These are phyloP conservation scores for Macrolepiota dolichaula DNA, from an alignment of 768 basidiomycete genomes.

Conservation along the genomic window DNA sequence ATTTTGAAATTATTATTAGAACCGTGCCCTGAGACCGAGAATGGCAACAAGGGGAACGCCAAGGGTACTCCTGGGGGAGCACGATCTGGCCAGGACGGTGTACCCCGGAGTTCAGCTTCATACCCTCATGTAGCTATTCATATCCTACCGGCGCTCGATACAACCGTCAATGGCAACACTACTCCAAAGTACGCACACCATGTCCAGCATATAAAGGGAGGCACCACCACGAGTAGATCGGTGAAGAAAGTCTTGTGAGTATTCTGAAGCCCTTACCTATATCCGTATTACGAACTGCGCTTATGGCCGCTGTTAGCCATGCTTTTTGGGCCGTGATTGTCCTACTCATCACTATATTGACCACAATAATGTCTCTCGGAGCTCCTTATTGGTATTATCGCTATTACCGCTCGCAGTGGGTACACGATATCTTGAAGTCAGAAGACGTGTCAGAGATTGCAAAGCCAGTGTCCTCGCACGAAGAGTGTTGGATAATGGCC, in stretches of 20 bases:
- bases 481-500: background rate
- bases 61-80: background rate
- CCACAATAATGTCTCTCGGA: background rate
- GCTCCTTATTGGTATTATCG: background rate
- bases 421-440: background rate
- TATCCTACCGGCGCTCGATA: background rate
- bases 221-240: background rate
- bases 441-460: background rate
- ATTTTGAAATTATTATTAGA: background rate
- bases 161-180: background rate
- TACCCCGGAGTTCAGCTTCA: background rate
- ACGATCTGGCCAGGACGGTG: background rate
- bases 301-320: background rate
- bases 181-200: background rate
- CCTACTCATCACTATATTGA: background rate
- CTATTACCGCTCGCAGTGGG: background rate
- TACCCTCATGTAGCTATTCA: background rate
- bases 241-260: background rate
- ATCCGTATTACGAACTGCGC: background rate
- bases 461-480: background rate
- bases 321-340: background rate
- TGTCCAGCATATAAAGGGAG: background rate
- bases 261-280: background rate
- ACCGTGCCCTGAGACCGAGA: background rate
- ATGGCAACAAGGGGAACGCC: background rate